A percentile compares a stretch with the other conserved stretches of the same genome.
phyloP scores from a whole-genome alignment of 176 grass and related monocot species.

The Rhynchospora breviuscula region DNA sequence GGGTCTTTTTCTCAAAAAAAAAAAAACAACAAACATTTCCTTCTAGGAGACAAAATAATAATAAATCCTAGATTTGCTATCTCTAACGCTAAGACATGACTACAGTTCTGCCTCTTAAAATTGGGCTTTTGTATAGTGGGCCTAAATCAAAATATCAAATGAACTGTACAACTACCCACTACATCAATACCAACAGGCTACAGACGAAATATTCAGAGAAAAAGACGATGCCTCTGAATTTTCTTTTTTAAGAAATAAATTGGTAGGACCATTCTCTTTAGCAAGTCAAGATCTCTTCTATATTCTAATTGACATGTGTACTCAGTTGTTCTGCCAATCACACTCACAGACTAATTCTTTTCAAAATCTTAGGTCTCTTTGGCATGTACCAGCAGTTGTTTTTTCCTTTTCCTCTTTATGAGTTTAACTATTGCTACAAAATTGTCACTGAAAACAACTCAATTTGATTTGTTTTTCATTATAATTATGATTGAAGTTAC shows the following conservation, averaged over 20 bases:
- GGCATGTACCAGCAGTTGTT: not conserved
- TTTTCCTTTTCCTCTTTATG: not conserved
- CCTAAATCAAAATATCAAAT: no score
- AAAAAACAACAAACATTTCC: not conserved
- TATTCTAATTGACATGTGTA: no score
- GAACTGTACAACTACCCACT: no score
- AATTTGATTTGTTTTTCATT: not conserved
- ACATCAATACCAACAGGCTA: no score
- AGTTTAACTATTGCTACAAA: not conserved
- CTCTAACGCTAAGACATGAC: not conserved
- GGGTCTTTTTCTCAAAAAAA: no score
- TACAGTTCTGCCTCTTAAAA: no score
- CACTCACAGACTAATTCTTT: not conserved
- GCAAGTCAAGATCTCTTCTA: no score
- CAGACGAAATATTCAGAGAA: no score
- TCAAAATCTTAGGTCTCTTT: not conserved
- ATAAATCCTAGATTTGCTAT: not conserved
- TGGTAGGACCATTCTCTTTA: no score
- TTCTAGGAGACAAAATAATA: not conserved
- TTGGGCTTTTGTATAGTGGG: no score
- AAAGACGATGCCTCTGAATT: no score
- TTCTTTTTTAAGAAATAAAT: no score
- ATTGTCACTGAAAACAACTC: not conserved
- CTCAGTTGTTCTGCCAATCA: not conserved
- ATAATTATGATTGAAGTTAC: not conserved